A percentile compares a stretch with the other conserved stretches of the same genome.
phyloP scores from a whole-genome alignment of 345 rosid species.

The Hibiscus mutabilis region DNA sequence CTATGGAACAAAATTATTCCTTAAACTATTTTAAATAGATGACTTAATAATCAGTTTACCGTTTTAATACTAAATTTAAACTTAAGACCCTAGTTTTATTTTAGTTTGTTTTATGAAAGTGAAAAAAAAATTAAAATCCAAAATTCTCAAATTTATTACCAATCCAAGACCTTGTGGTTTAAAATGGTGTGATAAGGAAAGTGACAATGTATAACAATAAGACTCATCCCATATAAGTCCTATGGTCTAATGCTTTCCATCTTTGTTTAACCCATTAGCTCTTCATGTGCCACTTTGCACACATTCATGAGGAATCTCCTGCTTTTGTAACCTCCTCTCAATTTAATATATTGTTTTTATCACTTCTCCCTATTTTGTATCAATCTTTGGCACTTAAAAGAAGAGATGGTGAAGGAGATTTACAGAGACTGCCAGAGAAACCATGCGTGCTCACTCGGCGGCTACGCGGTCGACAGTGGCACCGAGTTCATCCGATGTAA shows the following conservation, averaged over 20 bases:
- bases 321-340: not conserved
- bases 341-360: not conserved
- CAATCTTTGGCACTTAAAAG: not conserved
- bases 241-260: not conserved
- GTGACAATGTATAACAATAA: no score
- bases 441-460: conserved; percentile 4
- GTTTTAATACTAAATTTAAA: no score
- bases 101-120: no score
- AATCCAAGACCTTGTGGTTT: no score
- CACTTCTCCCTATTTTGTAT: not conserved
- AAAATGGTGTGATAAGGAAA: no score
- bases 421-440: conserved; percentile 4
- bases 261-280: not conserved
- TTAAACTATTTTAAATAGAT: no score
- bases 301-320: not conserved
- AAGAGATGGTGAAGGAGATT: conserved; percentile 3
- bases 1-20: no score
- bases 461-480: conserved; percentile 1
- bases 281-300: not conserved
- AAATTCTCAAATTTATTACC: no score
- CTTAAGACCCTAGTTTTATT: no score
- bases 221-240: not conserved
- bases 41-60: no score
- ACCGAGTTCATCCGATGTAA: not conserved
- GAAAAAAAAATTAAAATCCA: no score